Evolutionary conservation across 768 basidiomycete species (phyloP).

Genomic region (Rhizopogon sp.): DNA sequence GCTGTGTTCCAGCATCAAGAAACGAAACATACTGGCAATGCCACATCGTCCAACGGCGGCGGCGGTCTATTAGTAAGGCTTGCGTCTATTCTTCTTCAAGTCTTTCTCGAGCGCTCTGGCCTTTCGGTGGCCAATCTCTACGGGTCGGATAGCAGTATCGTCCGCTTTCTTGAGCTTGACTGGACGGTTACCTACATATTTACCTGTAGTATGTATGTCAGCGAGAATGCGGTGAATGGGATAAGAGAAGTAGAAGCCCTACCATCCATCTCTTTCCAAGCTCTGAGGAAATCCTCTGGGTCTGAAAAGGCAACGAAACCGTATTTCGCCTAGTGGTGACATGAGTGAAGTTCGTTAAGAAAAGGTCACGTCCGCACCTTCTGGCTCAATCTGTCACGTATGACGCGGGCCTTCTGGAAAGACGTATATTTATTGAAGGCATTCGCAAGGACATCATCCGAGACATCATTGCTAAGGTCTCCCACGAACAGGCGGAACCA

Average conservation of each 20-base stretch:
- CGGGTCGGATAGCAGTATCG: slow-evolving; percentile 77
- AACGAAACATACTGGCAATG: slow-evolving; percentile 23
- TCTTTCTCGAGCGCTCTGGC: slow-evolving; percentile 88
- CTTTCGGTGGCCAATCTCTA: slow-evolving; percentile 91
- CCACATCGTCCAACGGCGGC: neutral
- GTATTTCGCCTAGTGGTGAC: slow-evolving; percentile 71
- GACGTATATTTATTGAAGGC: slow-evolving; percentile 93
- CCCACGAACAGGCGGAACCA: slow-evolving; percentile 99
- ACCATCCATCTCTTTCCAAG: slow-evolving; percentile 99
- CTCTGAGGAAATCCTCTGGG: slow-evolving; percentile 95
- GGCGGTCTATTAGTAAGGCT: slow-evolving; percentile 58
- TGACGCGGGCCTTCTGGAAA: slow-evolving; percentile 93
- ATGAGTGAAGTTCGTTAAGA: neutral
- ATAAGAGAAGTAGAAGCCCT: slow-evolving; percentile 21
- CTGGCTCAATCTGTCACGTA: slow-evolving; percentile 87
- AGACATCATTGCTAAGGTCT: slow-evolving; percentile 96
- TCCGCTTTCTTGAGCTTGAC: slow-evolving; percentile 95
- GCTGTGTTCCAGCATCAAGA: slow-evolving; percentile 17
- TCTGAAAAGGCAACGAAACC: slow-evolving; percentile 98
- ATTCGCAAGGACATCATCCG: slow-evolving; percentile 88
- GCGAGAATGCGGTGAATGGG: neutral
- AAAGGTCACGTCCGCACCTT: slow-evolving; percentile 54
- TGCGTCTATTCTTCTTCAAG: slow-evolving; percentile 82
- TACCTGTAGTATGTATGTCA: slow-evolving; percentile 41
- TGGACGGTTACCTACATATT: slow-evolving; percentile 98